phyloP scores from a whole-genome alignment of 2,329 filamentous ascomycete species.

The Epichloe hybrida region DNA sequence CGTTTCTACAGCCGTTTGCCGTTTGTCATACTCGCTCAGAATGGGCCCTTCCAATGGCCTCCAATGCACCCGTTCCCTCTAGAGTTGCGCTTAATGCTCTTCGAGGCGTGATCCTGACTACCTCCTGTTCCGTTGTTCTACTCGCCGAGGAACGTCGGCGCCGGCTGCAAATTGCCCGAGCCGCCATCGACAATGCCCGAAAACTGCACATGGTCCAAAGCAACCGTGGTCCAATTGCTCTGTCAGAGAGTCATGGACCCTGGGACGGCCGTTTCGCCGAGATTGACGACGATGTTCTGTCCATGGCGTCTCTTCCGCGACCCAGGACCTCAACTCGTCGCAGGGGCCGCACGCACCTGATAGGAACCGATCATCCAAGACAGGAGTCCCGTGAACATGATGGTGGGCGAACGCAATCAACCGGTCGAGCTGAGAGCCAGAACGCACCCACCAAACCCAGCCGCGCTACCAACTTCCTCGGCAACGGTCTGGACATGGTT shows the following conservation, averaged over 20 bases:
- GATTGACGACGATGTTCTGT: slow-evolving; percentile 14
- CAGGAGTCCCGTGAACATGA: slow-evolving; percentile 1
- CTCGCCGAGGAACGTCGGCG: slow-evolving; percentile 44
- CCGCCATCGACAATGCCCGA: slow-evolving; percentile 38
- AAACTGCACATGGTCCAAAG: slow-evolving; percentile 30
- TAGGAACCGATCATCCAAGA: neutral
- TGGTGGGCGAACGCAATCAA: neutral
- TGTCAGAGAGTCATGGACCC: slow-evolving; percentile 13
- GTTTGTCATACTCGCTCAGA: neutral
- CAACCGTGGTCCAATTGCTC: slow-evolving; percentile 15
- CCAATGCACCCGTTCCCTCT: slow-evolving; percentile 36
- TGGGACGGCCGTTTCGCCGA: slow-evolving; percentile 10
- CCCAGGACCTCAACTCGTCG: slow-evolving; percentile 17
- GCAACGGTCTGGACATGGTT: slow-evolving; percentile 2
- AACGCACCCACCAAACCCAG: neutral
- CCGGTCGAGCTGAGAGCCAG: neutral
- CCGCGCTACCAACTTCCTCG: neutral
- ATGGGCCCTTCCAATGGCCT: slow-evolving; percentile 28
- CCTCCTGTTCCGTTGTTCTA: slow-evolving; percentile 41
- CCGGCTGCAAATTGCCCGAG: slow-evolving; percentile 35
- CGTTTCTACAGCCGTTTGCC: neutral
- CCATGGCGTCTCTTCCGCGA: slow-evolving; percentile 7
- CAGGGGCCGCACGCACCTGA: slow-evolving; percentile 9
- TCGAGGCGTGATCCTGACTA: slow-evolving; percentile 41
- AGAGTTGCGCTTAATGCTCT: slow-evolving; percentile 42